Evolutionary conservation across 1,284 basidiomycete species (phyloP).

Genomic region (Austropuccinia psidii): DNA sequence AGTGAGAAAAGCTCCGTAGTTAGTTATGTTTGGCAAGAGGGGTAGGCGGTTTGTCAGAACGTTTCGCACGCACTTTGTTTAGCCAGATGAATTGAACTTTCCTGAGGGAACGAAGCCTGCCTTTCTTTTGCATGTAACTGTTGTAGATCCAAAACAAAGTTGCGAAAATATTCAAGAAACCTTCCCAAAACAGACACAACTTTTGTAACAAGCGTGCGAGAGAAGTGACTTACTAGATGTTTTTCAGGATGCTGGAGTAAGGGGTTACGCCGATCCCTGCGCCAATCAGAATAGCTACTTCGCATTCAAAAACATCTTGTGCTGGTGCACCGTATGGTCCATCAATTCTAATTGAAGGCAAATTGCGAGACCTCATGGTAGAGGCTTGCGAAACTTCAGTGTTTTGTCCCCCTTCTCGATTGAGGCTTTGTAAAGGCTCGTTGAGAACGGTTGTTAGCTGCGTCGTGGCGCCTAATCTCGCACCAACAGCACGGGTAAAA

Average conservation of each 20-base stretch:
- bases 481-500: slow-evolving; percentile 69
- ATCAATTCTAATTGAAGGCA: slow-evolving; percentile 69
- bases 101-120: slow-evolving; percentile 64
- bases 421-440: too few species aligned
- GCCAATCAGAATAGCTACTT: slow-evolving; percentile 75
- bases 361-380: slow-evolving; percentile 45
- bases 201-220: too few species aligned
- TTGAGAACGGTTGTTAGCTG: slow-evolving; percentile 49
- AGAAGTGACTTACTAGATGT: slow-evolving; percentile 60
- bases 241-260: slow-evolving; percentile 81
- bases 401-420: too few species aligned
- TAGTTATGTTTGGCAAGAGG: background rate
- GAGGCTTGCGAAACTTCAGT: slow-evolving; percentile 55
- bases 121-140: slow-evolving; percentile 65
- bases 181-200: background rate
- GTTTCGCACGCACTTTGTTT: slow-evolving; percentile 53
- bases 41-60: background rate
- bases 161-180: background rate
- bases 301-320: slow-evolving; percentile 75
- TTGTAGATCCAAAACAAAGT: background rate
- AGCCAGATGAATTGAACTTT: slow-evolving; percentile 89
- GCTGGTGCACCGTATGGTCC: slow-evolving; percentile 77
- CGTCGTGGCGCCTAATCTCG: slow-evolving; percentile 69
- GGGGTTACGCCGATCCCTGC: slow-evolving; percentile 79
- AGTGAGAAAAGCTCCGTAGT: background rate